phyloP scores from a whole-genome alignment of 164 flowering plant species.

The Brasenia schreberi region DNA sequence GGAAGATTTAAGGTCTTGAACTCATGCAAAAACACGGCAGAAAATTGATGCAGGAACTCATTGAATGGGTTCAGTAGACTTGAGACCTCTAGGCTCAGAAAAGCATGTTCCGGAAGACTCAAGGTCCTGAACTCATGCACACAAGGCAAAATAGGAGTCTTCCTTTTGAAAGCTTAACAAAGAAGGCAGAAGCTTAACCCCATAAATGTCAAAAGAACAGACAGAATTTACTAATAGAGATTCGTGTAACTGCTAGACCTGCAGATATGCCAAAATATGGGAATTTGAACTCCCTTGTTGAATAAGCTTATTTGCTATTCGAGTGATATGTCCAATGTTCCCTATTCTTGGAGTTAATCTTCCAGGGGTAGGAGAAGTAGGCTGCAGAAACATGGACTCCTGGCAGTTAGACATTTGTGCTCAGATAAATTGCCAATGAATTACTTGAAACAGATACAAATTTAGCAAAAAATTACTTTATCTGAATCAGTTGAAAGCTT shows the following conservation, averaged over 20 bases:
- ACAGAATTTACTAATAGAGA: not conserved
- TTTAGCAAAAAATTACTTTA: slow-evolving; percentile 26
- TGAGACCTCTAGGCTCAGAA: no score
- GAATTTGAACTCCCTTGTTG: slow-evolving; percentile 43
- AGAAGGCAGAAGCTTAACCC: no score
- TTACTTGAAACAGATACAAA: not conserved
- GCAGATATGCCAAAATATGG: slow-evolving; percentile 44
- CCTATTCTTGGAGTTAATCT: slow-evolving; percentile 69
- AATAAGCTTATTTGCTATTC: slow-evolving; percentile 70
- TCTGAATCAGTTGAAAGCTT: slow-evolving; percentile 30
- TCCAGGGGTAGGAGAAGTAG: slow-evolving; percentile 49
- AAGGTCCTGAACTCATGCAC: no score
- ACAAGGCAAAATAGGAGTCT: no score
- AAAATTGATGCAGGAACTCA: no score
- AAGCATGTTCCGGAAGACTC: no score
- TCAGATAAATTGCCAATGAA: not conserved
- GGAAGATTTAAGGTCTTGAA: no score
- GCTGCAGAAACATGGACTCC: slow-evolving; percentile 32
- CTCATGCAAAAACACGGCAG: no score
- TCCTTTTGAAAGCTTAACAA: no score
- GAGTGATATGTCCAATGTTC: slow-evolving; percentile 81
- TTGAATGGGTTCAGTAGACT: no score
- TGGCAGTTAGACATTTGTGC: not conserved
- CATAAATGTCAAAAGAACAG: not conserved
- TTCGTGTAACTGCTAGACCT: slow-evolving; percentile 29